A percentile compares a stretch with the other conserved stretches of the same genome.
phyloP scores from a whole-genome alignment of 1,284 basidiomycete genomes.

The Hymenochaete sp. region DNA sequence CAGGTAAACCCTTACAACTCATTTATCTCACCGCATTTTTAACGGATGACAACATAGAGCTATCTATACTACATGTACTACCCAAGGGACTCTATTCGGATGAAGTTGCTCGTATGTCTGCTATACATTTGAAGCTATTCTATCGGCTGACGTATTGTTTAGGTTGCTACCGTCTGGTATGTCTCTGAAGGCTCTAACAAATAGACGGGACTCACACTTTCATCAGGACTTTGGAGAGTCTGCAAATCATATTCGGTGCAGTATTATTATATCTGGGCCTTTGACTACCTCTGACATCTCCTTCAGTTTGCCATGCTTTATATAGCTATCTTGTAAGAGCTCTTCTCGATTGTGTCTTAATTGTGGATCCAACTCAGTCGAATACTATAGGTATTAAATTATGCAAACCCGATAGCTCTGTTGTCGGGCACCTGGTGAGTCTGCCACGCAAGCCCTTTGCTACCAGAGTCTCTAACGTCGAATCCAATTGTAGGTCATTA shows the following conservation, averaged over 20 bases:
- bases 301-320: slow-evolving; percentile 9
- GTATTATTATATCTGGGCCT: neutral
- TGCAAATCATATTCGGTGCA: slow-evolving; percentile 14
- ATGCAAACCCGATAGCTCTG: slow-evolving; percentile 8
- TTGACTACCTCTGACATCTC: neutral
- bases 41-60: neutral
- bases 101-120: slow-evolving; percentile 12
- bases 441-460: neutral
- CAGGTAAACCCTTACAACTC: slow-evolving; percentile 4
- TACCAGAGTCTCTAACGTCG: neutral
- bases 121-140: neutral
- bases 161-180: slow-evolving; percentile 15
- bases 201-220: neutral
- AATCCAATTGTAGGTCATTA: slow-evolving; percentile 8
- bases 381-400: slow-evolving; percentile 5
- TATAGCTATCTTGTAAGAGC: slow-evolving; percentile 8
- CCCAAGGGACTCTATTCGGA: slow-evolving; percentile 6
- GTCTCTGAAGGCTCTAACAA: neutral
- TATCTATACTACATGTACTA: slow-evolving; percentile 17
- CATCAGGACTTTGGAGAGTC: slow-evolving; percentile 10
- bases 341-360: neutral
- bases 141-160: neutral
- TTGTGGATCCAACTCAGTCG: neutral
- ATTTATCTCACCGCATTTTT: neutral
- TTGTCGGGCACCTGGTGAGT: slow-evolving; percentile 8